Evolutionary conservation across 139 green algal species (phyloP).

Genomic region (Deuterostichococcus epilithicus): DNA sequence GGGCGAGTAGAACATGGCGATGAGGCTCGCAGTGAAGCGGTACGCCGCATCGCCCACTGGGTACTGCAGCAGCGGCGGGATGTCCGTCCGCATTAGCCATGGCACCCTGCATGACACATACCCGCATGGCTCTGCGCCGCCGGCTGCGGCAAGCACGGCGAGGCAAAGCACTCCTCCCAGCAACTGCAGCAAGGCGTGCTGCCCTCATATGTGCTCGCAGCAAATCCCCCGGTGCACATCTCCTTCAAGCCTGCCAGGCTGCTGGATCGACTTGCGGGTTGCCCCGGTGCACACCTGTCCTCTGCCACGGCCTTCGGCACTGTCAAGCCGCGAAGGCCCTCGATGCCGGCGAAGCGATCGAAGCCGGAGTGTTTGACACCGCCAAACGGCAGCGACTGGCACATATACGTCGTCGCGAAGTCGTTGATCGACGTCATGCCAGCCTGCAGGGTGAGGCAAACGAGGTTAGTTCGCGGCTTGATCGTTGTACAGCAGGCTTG

Average conservation of each 20-base stretch:
- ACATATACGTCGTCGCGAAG: slow-evolving; percentile 96
- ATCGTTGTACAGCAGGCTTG: too few species aligned
- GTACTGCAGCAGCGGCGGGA: slow-evolving; percentile 86
- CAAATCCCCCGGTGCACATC: too few species aligned
- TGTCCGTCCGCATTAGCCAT: slow-evolving; percentile 79
- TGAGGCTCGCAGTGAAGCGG: slow-evolving; percentile 69
- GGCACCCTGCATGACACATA: slow-evolving; percentile 35
- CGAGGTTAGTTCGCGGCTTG: too few species aligned
- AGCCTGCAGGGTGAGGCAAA: slow-evolving; percentile 48
- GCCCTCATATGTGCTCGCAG: too few species aligned
- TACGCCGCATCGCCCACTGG: slow-evolving; percentile 57
- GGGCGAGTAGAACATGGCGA: slow-evolving; percentile 86
- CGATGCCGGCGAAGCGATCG: slow-evolving; percentile 90
- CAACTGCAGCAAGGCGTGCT: too few species aligned
- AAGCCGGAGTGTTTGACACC: slow-evolving; percentile 95
- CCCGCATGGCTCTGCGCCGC: too few species aligned
- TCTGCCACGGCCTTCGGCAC: slow-evolving; percentile 77
- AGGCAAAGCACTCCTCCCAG: too few species aligned
- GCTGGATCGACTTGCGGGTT: too few species aligned
- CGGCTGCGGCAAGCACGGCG: too few species aligned
- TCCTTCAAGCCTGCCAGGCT: too few species aligned
- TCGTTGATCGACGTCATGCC: slow-evolving; percentile 96
- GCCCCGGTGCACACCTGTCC: slow-evolving; percentile 68
- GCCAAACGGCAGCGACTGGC: slow-evolving; percentile 96
- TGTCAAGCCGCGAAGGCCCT: slow-evolving; percentile 90